Evolutionary conservation across 352 stramenopile species (phyloP), one percentile per base, ranked within the genome.

Genomic region (Pythium vanterpoolii): DNA sequence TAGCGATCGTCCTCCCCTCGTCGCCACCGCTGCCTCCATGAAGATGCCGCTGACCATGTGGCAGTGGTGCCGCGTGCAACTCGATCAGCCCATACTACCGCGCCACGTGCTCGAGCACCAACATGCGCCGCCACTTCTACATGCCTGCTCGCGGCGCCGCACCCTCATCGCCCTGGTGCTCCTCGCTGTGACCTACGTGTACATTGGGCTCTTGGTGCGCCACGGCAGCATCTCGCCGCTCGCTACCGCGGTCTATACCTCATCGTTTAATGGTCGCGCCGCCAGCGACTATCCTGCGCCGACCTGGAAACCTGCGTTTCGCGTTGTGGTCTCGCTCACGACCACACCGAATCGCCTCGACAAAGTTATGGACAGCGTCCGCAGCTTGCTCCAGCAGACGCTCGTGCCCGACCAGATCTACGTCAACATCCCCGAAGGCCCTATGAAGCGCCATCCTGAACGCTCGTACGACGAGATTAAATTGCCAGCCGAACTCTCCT

Each of bases 261-360:
- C 69, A 1, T 46, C 77, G 1, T 90, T 83, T 53, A 57, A 79
- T 23, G 83, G 83, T 2, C 75, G 80, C 19, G 39, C 46, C 0
- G 69, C 68, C 5, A 53, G 65, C 16, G 79, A 93, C 62, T 74
- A 74, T 33, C 60, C 67, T 27, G 40, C 58, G 0, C 42, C 50
- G 9, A 56, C 50, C 13, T 93, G 83, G 80, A 75, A 79, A n/a
- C 81, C 81, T 4, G 50, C 60, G 1, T 93, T 93, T 61, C 75
- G 79, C 43, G 81, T 93, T n/a, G 81, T 93, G 6, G 79, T 93
- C 47, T 90, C 79, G 31, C 75, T 93, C 40, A 93, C 83, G 14
- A 93, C 80, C 19, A 91, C 81, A 34, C 81, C 81, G 8, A 83
- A 71, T 56, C 77, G 83, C 6, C 61, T 93, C 31, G 69, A 78